Base-by-base conservation (phyloP, 108 stramenopile genomes). In the Parietichytrium sp. region DNA sequence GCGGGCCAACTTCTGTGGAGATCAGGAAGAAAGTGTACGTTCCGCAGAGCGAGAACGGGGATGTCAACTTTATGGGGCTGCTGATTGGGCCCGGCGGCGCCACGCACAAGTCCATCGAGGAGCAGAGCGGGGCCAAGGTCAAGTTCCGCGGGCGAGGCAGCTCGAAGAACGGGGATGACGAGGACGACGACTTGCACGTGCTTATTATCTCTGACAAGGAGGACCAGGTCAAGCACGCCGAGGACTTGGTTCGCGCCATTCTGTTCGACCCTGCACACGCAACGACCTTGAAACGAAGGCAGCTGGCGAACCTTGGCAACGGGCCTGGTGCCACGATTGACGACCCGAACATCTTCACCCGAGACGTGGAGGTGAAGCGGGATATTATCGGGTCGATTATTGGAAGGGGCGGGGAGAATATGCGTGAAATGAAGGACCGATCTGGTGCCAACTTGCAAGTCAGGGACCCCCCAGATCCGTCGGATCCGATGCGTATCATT, bases 311-410 rank as follows among this genome's bases (percentile, higher is more conserved):
- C 61, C 38, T 33, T n/a, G 36, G 10, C 20, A 72, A 38, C 20
- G n/a, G n/a, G n/a, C n/a, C n/a, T n/a, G n/a, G n/a, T n/a, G n/a
- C n/a, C n/a, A n/a, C n/a, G n/a, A n/a, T n/a, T n/a, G n/a, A n/a
- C n/a, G 61, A 72, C 33, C 61, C 61, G 61, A 72, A 72, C 20
- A n/a, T 72, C 38, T 33, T n/a, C 10, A 72, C 61, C 23, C 61
- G 61, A 6, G 45, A 12, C 29, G 45, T 72, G 38, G 42, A 45
- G 33, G 61, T 72, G 15, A 72, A 72, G 20, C 33, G 61, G 25
- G 61, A 72, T n/a, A 8, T 72, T 25, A 42, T 72, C 10, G 61
- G 61, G 8, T 33, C 15, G 38, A 72, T 72, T 42, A 72, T 72
- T 42, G 61, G 61, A 33, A 72, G 45, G 61, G 25, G 20, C 3